Conservation (phyloP, 345 rosid genomes). For the Conringia planisiliqua region DNA sequence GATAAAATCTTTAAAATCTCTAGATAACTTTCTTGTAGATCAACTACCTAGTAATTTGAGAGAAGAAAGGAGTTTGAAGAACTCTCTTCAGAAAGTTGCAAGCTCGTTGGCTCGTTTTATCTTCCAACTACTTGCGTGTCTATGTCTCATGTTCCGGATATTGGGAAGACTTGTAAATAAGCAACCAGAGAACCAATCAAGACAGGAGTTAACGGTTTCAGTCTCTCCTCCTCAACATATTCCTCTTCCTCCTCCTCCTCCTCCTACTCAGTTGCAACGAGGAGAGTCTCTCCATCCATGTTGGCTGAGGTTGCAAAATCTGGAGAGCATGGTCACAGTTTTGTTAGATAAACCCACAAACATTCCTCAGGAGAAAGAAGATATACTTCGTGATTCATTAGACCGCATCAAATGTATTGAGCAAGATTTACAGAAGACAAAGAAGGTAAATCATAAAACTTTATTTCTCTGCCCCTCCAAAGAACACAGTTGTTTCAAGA, state of each 20-base stretch:
- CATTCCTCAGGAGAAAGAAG: constrained; percentile 89
- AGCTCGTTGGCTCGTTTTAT: constrained; percentile 38
- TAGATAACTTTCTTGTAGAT: constrained; percentile 44
- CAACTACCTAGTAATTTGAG: constrained; percentile 24
- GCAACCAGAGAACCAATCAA: constrained; percentile 39
- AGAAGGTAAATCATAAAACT: constrained; percentile 42
- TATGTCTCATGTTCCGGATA: constrained; percentile 45
- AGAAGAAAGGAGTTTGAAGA: constrained; percentile 35
- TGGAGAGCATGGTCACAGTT: constrained; percentile 71
- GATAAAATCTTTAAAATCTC: constrained; percentile 13
- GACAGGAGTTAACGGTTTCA: constrained; percentile 35
- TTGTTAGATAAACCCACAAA: constrained; percentile 56
- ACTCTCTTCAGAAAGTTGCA: constrained; percentile 35
- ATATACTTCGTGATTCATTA: constrained; percentile 77
- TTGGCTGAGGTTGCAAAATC: constrained; percentile 76
- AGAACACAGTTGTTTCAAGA: neutral
- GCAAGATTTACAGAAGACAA: constrained; percentile 85
- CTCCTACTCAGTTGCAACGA: constrained; percentile 37
- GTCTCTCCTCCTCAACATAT: constrained; percentile 36
- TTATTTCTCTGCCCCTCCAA: neutral
- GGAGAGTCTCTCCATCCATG: constrained; percentile 58
- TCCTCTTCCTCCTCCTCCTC: constrained; percentile 32
- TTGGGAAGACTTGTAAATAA: constrained; percentile 42
- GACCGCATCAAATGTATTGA: constrained; percentile 79
- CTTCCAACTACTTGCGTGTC: constrained; percentile 48